Conservation (phyloP, 176 grass and related monocot species). For the Avena eriantha region DNA sequence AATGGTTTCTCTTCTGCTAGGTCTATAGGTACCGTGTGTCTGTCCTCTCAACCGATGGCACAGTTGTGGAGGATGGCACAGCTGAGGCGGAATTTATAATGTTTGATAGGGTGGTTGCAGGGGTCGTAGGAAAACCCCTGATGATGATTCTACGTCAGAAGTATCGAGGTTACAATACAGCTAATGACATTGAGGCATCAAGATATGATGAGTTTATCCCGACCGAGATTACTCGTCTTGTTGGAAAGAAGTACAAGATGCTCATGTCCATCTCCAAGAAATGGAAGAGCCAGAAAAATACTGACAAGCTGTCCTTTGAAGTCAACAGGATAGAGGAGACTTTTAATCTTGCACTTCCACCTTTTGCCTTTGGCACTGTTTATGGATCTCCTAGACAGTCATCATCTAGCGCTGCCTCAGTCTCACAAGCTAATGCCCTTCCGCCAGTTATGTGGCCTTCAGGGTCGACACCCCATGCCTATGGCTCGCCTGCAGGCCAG, state of each 20-base stretch:
- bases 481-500: too few relatives aligned
- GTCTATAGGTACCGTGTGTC: neutral
- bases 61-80: neutral
- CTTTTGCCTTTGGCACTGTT: neutral
- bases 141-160: neutral
- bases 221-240: neutral
- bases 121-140: neutral
- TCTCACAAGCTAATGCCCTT: too few relatives aligned
- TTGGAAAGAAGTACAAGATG: neutral
- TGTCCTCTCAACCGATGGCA: neutral
- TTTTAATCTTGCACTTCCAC: neutral
- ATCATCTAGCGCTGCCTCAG: too few relatives aligned
- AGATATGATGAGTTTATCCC: neutral
- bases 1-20: too few relatives aligned
- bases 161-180: neutral
- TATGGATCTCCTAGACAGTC: neutral
- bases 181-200: neutral
- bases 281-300: too few relatives aligned
- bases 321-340: neutral
- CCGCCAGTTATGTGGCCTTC: too few relatives aligned
- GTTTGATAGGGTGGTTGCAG: neutral
- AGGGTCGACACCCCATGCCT: too few relatives aligned
- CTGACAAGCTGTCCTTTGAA: neutral
- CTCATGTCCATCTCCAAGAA: neutral
- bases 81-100: neutral